These are phyloP conservation scores for Metschnikowia kunwiensis DNA, from an alignment of 805 yeast genomes.

Conservation along the genomic window DNA sequence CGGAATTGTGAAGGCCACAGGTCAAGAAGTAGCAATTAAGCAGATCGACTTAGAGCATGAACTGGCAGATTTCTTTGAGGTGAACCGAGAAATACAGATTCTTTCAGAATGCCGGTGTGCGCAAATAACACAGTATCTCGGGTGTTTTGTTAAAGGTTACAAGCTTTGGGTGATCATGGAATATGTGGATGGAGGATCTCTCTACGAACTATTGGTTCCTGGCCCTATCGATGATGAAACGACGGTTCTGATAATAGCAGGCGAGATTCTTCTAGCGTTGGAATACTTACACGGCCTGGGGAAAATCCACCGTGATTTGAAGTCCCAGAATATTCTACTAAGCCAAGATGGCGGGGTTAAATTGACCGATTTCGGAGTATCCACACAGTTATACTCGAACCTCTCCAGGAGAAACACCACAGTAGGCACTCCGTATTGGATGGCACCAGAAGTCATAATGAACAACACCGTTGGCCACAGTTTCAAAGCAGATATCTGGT, in stretches of 20 bases:
- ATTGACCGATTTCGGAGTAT: slow-evolving; percentile 46
- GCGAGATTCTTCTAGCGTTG: slow-evolving; percentile 58
- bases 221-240: slow-evolving; percentile 56
- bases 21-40: slow-evolving; percentile 53
- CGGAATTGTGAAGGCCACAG: slow-evolving; percentile 48
- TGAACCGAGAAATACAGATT: slow-evolving; percentile 68
- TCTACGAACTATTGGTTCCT: slow-evolving; percentile 59
- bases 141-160: slow-evolving; percentile 66
- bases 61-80: slow-evolving; percentile 59
- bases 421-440: slow-evolving; percentile 62
- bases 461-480: slow-evolving; percentile 57
- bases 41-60: slow-evolving; percentile 74
- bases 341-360: slow-evolving; percentile 39
- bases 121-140: slow-evolving; percentile 65
- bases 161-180: slow-evolving; percentile 83
- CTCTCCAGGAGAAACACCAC: slow-evolving; percentile 43
- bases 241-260: slow-evolving; percentile 49
- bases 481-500: slow-evolving; percentile 72
- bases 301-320: slow-evolving; percentile 64
- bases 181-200: slow-evolving; percentile 73
- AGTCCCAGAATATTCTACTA: slow-evolving; percentile 40
- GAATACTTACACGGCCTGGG: slow-evolving; percentile 66
- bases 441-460: slow-evolving; percentile 60
- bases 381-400: slow-evolving; percentile 41
- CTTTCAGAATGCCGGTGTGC: slow-evolving; percentile 61